Evolutionary conservation across 257 asterid genomes (phyloP), one percentile per base, ranked within the genome.

Genomic region (Apocynum venetum): DNA sequence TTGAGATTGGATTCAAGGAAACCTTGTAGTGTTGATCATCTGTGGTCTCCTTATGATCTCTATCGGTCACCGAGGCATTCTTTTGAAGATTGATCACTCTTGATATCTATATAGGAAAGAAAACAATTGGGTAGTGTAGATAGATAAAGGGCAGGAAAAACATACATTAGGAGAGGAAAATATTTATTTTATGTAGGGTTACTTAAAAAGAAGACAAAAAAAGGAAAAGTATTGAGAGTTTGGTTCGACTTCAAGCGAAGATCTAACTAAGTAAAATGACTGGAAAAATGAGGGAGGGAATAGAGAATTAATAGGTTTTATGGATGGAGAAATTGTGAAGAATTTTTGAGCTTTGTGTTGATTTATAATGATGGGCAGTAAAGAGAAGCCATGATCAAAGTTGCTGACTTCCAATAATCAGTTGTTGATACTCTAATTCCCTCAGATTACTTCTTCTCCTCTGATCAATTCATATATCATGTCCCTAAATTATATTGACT

Each of bases 31-130:
- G 96, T 90, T 53, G 97, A 91, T 85, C 92, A 87, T 81, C 77
- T 90, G 8, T 91, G 97, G 97, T 90, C 92, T 51, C 97, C 93
- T 38, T 91, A 91, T n/a, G 97, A 91, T 87, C 92, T 91, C 20
- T 89, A 85, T 53, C 86, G 83, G 8, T 81, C 88, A 0, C 82
- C 83, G 0, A 84, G 13, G 59, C 89, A 88, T 76, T 81, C 84
- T 55, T 85, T 89, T 40, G 92, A 87, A 56, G 95, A 87, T 67
- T 89, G 85, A 83, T 14, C 10, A 10, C 4, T 56, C 0, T 8
- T 1, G 1, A 47, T 47, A 47, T 47, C 8, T 47, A 47, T 47
- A 47, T 5, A 8, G 10, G 10, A 47, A 47, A 47, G 6, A 47
- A 38, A 65, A 1, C 48, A 59, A 59, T 65, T 36, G 47, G 65